These are phyloP conservation scores for Silene conica DNA, from an alignment of 148 eudicot genomes.

Conservation along the genomic window DNA sequence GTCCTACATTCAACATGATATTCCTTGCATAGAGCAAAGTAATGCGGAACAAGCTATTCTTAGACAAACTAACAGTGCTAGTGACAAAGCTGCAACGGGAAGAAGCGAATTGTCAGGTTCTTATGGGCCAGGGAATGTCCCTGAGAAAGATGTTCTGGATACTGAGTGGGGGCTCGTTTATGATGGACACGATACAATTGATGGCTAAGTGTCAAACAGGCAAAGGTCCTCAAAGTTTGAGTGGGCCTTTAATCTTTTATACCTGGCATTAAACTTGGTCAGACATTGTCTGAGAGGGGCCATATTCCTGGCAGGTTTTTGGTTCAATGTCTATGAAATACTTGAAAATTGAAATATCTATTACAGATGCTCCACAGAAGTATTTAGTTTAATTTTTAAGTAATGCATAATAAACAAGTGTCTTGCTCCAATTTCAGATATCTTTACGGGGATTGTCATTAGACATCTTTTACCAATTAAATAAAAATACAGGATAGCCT, in stretches of 20 bases:
- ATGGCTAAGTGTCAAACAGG: constrained; percentile 41
- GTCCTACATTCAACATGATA: background rate
- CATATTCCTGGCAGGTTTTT: constrained; percentile 60
- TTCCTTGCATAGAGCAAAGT: constrained; percentile 46
- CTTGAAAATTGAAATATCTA: background rate
- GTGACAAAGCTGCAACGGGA: constrained; percentile 34
- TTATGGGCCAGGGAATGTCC: constrained; percentile 35
- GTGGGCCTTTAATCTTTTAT: constrained; percentile 79
- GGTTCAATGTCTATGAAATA: background rate
- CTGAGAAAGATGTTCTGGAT: constrained; percentile 38
- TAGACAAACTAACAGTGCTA: constrained; percentile 27
- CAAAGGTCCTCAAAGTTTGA: constrained; percentile 62
- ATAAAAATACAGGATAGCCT: background rate
- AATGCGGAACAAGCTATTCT: constrained; percentile 22
- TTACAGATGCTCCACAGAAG: background rate
- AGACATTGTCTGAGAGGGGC: constrained; percentile 56
- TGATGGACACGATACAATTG: constrained; percentile 42
- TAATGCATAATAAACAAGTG: background rate
- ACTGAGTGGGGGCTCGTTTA: constrained; percentile 37
- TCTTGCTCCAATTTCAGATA: background rate
- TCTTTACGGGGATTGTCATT: background rate
- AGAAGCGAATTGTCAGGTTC: constrained; percentile 37
- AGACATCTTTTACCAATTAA: background rate
- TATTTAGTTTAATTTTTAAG: background rate
- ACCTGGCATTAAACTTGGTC: constrained; percentile 61